A percentile compares a stretch with the other conserved stretches of the same genome.
These are phyloP conservation scores for Podaxis rugospora DNA, from an alignment of 768 basidiomycete species.

Conservation along the genomic window DNA sequence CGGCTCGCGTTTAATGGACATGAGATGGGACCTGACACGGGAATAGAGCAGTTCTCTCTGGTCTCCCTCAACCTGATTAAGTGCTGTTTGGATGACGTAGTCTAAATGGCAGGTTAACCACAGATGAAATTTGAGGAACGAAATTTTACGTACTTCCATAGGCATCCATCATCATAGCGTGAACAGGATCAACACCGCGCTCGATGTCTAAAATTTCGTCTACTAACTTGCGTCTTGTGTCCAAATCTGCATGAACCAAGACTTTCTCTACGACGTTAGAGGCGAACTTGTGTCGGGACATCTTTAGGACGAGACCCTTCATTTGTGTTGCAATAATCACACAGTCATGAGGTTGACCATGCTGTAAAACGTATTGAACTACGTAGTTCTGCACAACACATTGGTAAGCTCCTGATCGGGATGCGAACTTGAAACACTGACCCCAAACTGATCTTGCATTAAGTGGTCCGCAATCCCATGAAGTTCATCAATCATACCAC, in stretches of 20 bases:
- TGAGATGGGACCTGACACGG: constrained; percentile 63
- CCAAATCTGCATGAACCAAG: constrained; percentile 57
- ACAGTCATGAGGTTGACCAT: constrained; percentile 69
- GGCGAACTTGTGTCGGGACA: constrained; percentile 88
- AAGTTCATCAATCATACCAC: constrained; percentile 78
- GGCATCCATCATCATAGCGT: constrained; percentile 82
- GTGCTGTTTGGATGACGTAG: constrained; percentile 81
- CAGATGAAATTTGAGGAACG: background rate
- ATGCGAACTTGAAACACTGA: constrained; percentile 30
- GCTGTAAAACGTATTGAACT: constrained; percentile 87
- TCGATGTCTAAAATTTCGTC: constrained; percentile 70
- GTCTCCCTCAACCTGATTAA: constrained; percentile 62
- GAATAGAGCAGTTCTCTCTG: constrained; percentile 65
- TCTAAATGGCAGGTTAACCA: constrained; percentile 37
- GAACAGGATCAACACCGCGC: constrained; percentile 58
- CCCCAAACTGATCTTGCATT: constrained; percentile 91
- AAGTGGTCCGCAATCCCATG: constrained; percentile 64
- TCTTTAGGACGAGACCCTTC: constrained; percentile 69
- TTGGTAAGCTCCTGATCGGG: background rate
- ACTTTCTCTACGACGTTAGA: constrained; percentile 97
- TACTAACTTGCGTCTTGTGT: constrained; percentile 65
- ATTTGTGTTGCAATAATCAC: constrained; percentile 62
- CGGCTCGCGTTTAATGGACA: constrained; percentile 59
- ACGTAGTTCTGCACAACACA: constrained; percentile 73
- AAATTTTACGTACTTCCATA: constrained; percentile 65